Percentiles rank a stretch among this genome's conserved stretches.
phyloP scores from a whole-genome alignment of 495 filamentous ascomycete genomes.

The Sabuloglossum arenarium region DNA sequence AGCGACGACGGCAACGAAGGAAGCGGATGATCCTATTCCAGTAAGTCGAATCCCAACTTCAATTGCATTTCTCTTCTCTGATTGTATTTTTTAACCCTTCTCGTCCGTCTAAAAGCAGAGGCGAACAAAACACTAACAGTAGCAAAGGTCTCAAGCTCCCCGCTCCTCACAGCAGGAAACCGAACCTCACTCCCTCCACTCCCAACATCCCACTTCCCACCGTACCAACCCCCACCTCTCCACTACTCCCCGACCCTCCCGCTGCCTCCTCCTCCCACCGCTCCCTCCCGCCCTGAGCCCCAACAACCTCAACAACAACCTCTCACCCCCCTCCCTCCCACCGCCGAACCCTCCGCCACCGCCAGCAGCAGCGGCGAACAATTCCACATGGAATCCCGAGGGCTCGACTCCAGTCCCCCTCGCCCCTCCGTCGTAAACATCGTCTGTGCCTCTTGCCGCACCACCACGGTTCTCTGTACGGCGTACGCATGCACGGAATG shows the following conservation, averaged over 20 bases:
- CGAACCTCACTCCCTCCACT: conserved; percentile 58
- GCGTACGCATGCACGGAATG: conserved; percentile 88
- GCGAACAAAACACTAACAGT: too few relatives aligned
- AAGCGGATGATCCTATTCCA: conserved; percentile 44
- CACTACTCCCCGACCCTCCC: conserved; percentile 69
- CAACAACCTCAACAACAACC: too few relatives aligned
- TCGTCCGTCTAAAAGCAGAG: too few relatives aligned
- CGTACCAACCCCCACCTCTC: background rate
- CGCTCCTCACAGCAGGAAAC: conserved; percentile 23
- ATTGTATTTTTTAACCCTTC: too few relatives aligned
- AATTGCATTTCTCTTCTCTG: too few relatives aligned
- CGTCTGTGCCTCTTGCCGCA: conserved; percentile 68
- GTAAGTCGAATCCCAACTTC: background rate
- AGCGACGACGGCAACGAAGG: conserved; percentile 71
- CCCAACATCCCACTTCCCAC: conserved; percentile 21
- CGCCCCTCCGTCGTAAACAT: conserved; percentile 41
- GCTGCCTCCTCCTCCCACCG: conserved; percentile 59
- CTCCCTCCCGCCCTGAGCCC: background rate
- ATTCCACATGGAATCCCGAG: conserved; percentile 38
- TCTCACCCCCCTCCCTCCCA: conserved; percentile 44
- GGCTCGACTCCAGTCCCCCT: conserved; percentile 29
- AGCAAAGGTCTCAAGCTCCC: conserved; percentile 30
- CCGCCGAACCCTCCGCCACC: conserved; percentile 34
- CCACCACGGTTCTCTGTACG: conserved; percentile 48
- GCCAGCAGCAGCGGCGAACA: conserved; percentile 32